Conservation (phyloP, 2,329 filamentous ascomycete genomes). For the Cladophialophora bantiana region DNA sequence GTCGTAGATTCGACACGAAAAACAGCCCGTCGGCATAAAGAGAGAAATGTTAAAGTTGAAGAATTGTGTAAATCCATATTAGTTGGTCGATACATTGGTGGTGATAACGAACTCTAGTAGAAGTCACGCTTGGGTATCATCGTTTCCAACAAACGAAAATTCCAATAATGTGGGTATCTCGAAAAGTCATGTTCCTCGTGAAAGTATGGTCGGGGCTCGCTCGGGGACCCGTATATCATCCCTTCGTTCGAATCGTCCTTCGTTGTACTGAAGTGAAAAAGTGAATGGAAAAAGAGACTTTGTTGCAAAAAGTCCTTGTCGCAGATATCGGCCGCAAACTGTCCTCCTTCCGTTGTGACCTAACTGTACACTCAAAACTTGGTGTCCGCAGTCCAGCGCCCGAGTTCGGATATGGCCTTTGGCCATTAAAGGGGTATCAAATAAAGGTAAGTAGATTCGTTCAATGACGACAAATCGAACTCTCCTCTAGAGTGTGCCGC, state of each 20-base stretch:
- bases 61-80: slow-evolving; percentile 26
- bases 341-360: slow-evolving; percentile 9
- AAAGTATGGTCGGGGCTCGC: slow-evolving; percentile 29
- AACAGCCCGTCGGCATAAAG: background rate
- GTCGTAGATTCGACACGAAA: background rate
- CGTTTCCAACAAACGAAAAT: slow-evolving; percentile 23
- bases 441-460: slow-evolving; percentile 21
- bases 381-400: background rate
- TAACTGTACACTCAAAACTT: slow-evolving; percentile 7
- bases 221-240: slow-evolving; percentile 36
- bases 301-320: slow-evolving; percentile 4
- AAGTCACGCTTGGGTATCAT: slow-evolving; percentile 23
- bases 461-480: slow-evolving; percentile 7
- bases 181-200: slow-evolving; percentile 40
- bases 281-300: slow-evolving; percentile 11
- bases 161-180: slow-evolving; percentile 37
- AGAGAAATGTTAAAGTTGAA: slow-evolving; percentile 9
- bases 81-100: slow-evolving; percentile 31
- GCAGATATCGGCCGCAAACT: background rate
- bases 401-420: slow-evolving; percentile 14
- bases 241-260: slow-evolving; percentile 33
- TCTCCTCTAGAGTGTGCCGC: slow-evolving; percentile 27
- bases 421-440: slow-evolving; percentile 34
- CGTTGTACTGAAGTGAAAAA: slow-evolving; percentile 29
- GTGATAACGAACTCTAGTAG: slow-evolving; percentile 20